Evolutionary conservation across 2,329 filamentous ascomycete species (phyloP).

Genomic region (Fusarium scirpi): DNA sequence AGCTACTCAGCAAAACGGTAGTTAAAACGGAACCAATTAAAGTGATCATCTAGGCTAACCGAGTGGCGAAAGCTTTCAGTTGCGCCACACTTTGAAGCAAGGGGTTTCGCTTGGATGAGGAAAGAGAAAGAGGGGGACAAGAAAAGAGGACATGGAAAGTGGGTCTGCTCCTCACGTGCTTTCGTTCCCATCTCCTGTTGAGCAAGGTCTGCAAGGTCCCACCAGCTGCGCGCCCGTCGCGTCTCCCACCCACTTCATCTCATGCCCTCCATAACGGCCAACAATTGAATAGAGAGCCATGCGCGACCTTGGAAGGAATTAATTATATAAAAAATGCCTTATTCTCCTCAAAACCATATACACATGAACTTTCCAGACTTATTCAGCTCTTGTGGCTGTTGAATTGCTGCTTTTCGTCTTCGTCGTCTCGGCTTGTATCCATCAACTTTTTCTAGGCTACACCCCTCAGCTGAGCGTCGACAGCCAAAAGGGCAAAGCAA

Average conservation of each 20-base stretch:
- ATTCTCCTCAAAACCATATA: not conserved
- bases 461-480: conserved; percentile 44
- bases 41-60: not conserved
- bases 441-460: conserved; percentile 38
- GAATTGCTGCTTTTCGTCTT: conserved; percentile 34
- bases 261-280: conserved; percentile 52
- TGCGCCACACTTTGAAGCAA: conserved; percentile 36
- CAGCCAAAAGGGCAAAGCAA: conserved; percentile 43
- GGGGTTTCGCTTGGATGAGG: conserved; percentile 14
- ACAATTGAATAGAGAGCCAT: conserved; percentile 13
- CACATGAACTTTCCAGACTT: conserved; percentile 43
- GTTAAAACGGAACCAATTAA: conserved; percentile 20
- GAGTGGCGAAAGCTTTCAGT: conserved; percentile 12
- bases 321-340: conserved; percentile 19
- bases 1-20: conserved; percentile 27
- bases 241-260: conserved; percentile 57
- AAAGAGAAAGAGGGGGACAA: conserved; percentile 14
- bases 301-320: conserved; percentile 47
- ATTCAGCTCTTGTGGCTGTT: conserved; percentile 30
- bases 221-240: conserved; percentile 58
- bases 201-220: conserved; percentile 43
- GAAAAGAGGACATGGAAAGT: conserved; percentile 33
- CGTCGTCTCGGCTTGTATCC: conserved; percentile 19
- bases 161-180: conserved; percentile 55
- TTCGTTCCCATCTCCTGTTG: conserved; percentile 58